phyloP scores from a whole-genome alignment of 352 stramenopile genomes.

The Sclerospora graminicola region DNA sequence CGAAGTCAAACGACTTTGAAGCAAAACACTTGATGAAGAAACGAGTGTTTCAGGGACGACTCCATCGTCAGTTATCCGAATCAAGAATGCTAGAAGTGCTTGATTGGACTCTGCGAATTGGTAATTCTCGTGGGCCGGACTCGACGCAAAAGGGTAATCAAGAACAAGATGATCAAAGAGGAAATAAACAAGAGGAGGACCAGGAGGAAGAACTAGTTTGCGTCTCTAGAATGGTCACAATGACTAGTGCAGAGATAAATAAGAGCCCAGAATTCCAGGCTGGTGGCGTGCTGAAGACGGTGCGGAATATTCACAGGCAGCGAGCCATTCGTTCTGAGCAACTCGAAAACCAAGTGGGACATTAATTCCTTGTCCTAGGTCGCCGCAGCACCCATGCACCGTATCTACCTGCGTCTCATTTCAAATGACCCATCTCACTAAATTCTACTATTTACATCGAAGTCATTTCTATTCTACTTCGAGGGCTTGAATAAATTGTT shows the following conservation, averaged over 20 bases:
- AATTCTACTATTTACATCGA: no score
- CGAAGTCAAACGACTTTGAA: no score
- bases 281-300: constrained; percentile 22
- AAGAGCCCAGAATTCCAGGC: constrained; percentile 19
- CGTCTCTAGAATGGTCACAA: constrained; percentile 54
- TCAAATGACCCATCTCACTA: no score
- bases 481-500: constrained; percentile 27
- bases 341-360: constrained; percentile 13
- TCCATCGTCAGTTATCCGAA: no score
- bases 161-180: constrained; percentile 16
- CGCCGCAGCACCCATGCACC: no score
- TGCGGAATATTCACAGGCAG: constrained; percentile 16
- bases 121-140: no score
- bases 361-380: no score
- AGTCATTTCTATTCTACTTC: constrained; percentile 8
- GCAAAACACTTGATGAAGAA: no score
- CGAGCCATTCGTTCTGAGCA: constrained; percentile 6
- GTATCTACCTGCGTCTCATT: no score
- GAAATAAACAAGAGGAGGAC: constrained; percentile 6
- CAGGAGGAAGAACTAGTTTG: constrained; percentile 49
- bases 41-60: no score
- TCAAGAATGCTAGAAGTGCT: no score
- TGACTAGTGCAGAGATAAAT: constrained; percentile 12
- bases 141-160: constrained; percentile 12
- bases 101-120: no score